Percentiles rank a stretch among this genome's conserved stretches.
phyloP scores from a whole-genome alignment of 768 basidiomycete genomes.

The Hygrophorus pudorinus region DNA sequence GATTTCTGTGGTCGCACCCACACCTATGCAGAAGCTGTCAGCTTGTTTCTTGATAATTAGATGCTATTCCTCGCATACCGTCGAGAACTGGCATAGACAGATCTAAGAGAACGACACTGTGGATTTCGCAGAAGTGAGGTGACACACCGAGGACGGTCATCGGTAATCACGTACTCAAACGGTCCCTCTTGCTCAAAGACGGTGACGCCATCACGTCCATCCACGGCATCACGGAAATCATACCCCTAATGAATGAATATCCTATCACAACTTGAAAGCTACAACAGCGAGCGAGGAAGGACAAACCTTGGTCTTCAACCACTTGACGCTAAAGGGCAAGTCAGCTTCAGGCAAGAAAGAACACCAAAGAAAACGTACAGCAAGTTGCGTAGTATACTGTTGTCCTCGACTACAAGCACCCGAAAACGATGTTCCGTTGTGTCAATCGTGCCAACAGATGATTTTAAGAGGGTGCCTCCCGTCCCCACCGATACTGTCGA shows the following conservation, averaged over 20 bases:
- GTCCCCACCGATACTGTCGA: constrained; percentile 45
- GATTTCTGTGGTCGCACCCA: constrained; percentile 78
- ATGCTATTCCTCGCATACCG: constrained; percentile 35
- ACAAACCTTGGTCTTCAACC: constrained; percentile 53
- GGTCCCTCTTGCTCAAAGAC: constrained; percentile 62
- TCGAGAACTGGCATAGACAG: constrained; percentile 93
- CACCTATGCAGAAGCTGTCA: constrained; percentile 34
- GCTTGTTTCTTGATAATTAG: constrained; percentile 1
- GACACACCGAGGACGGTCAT: background rate
- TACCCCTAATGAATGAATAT: constrained; percentile 46
- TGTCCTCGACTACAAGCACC: constrained; percentile 87
- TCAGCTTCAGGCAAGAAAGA: constrained; percentile 8
- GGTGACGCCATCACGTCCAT: constrained; percentile 79
- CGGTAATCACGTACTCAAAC: constrained; percentile 61
- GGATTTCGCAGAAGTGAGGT: too few species aligned
- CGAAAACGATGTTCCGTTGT: constrained; percentile 36
- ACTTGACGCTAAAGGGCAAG: constrained; percentile 34
- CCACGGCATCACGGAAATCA: constrained; percentile 67
- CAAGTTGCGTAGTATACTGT: constrained; percentile 71
- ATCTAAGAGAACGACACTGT: constrained; percentile 78
- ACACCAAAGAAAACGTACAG: constrained; percentile 43
- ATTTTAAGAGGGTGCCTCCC: constrained; percentile 60
- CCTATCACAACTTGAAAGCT: background rate
- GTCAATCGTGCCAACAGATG: constrained; percentile 47
- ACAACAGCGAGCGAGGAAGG: constrained; percentile 1